Conservation (phyloP, 768 basidiomycete genomes). For the Daedaleopsis sinensis region DNA sequence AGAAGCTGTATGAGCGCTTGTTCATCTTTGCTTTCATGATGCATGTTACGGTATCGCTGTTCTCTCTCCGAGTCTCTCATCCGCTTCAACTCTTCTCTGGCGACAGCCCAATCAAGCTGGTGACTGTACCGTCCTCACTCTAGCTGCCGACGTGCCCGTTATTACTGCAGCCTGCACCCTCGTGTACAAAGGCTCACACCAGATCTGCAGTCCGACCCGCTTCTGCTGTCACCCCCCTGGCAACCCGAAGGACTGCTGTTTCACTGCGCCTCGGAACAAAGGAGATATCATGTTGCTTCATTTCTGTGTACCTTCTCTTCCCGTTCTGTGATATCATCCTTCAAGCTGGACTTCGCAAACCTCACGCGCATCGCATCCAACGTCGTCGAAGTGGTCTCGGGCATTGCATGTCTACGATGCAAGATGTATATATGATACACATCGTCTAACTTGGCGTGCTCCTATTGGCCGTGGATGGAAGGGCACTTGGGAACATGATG, state of each 20-base stretch:
- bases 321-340: conserved; percentile 3
- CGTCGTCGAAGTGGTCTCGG: not conserved
- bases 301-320: not conserved
- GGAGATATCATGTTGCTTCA: conserved; percentile 8
- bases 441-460: not conserved
- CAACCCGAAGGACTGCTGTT: not conserved
- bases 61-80: too few species aligned
- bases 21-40: not conserved
- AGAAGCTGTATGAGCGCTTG: too few species aligned
- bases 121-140: too few species aligned
- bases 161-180: not conserved
- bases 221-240: not conserved
- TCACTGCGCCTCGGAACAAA: not conserved
- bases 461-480: not conserved
- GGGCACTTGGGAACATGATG: not conserved
- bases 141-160: not conserved
- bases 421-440: not conserved
- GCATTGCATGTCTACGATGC: not conserved
- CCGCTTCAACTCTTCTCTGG: too few species aligned
- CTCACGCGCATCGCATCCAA: not conserved
- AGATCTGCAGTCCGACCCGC: too few species aligned
- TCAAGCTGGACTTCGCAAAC: not conserved
- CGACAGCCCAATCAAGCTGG: too few species aligned
- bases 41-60: too few species aligned
- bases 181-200: too few species aligned